These are phyloP conservation scores for Ailanthus altissimus DNA, from an alignment of 345 rosid species.

Conservation along the genomic window DNA sequence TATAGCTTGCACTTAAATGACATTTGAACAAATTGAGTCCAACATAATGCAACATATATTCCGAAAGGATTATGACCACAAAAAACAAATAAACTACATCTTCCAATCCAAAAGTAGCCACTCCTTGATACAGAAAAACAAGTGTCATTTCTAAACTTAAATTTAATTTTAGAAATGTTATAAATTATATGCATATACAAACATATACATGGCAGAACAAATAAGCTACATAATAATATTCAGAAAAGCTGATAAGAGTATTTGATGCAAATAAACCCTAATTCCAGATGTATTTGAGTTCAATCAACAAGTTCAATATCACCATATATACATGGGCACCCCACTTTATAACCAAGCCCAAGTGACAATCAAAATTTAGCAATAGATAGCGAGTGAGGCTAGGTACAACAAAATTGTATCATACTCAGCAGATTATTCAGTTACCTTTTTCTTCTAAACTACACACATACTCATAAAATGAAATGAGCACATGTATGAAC, in stretches of 20 bases:
- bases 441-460: not conserved
- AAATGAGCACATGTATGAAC: not conserved
- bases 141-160: too few species aligned
- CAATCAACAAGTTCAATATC: not conserved
- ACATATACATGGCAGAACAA: too few species aligned
- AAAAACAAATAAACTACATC: not conserved
- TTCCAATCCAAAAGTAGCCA: not conserved
- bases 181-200: too few species aligned
- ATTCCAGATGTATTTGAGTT: not conserved
- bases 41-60: not conserved
- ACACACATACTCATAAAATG: not conserved
- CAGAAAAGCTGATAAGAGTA: not conserved
- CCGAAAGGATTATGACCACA: not conserved
- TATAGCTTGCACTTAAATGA: not conserved
- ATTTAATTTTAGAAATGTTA: too few species aligned
- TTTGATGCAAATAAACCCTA: constrained; percentile 1
- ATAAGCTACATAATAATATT: too few species aligned
- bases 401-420: not conserved
- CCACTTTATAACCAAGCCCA: not conserved
- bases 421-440: not conserved
- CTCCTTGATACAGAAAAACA: not conserved
- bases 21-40: not conserved
- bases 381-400: not conserved
- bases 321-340: not conserved
- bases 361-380: not conserved